Evolutionary conservation across 2,329 filamentous ascomycete species (phyloP).

Genomic region (Cyphellophora europaea): DNA sequence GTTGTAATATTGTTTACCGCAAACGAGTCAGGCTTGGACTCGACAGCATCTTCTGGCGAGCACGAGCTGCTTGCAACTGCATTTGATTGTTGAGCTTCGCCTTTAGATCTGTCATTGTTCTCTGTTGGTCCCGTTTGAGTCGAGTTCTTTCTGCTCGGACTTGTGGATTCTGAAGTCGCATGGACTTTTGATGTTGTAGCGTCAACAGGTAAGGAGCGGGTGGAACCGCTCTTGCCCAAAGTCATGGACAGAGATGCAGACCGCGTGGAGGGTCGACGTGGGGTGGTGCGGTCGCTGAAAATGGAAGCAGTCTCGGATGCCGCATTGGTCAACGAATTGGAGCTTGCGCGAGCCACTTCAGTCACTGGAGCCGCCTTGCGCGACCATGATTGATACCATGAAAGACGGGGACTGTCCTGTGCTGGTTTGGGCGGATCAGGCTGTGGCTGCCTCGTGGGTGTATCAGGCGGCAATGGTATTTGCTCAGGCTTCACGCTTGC

Average conservation of each 20-base stretch:
- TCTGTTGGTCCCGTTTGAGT: constrained; percentile 15
- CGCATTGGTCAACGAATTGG: constrained; percentile 31
- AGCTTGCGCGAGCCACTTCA: constrained; percentile 41
- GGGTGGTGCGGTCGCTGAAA: constrained; percentile 19
- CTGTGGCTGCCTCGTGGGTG: too few species aligned
- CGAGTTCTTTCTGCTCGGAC: constrained; percentile 14
- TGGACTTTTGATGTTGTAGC: constrained; percentile 36
- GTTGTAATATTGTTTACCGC: neutral
- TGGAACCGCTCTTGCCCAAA: constrained; percentile 29
- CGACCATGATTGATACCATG: constrained; percentile 30
- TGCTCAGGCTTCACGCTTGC: constrained; percentile 1
- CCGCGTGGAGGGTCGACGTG: constrained; percentile 20
- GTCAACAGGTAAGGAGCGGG: constrained; percentile 34
- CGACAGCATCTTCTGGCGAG: neutral
- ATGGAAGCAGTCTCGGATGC: constrained; percentile 26
- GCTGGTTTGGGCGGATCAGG: neutral
- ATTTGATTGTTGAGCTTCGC: neutral
- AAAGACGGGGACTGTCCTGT: neutral
- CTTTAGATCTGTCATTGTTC: neutral
- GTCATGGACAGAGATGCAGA: constrained; percentile 34
- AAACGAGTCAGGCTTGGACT: neutral
- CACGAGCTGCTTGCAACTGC: neutral
- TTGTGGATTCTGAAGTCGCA: constrained; percentile 24
- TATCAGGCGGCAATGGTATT: constrained; percentile 10
- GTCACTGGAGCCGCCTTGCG: constrained; percentile 39